Evolutionary conservation across 805 yeast genomes (phyloP).

Genomic region (Nakazawaea siamensis): DNA sequence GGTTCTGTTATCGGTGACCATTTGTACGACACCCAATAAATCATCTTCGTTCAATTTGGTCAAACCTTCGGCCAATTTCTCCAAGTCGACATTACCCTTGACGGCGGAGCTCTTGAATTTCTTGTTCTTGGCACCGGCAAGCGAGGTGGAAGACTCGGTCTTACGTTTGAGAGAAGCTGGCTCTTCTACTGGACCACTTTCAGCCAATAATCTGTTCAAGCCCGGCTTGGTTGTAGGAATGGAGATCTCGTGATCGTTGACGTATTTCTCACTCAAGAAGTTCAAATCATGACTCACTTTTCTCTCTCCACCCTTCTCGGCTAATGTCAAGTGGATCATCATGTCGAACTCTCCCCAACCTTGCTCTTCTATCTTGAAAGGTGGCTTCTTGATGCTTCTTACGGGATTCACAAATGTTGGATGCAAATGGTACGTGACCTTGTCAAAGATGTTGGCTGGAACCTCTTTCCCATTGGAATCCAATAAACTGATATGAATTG

Average conservation of each 20-base stretch:
- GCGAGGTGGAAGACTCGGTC: slow-evolving; percentile 7
- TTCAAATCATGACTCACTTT: slow-evolving; percentile 85
- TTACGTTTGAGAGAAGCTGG: slow-evolving; percentile 10
- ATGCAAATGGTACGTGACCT: slow-evolving; percentile 87
- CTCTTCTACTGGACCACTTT: slow-evolving; percentile 77
- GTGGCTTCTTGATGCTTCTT: slow-evolving; percentile 71
- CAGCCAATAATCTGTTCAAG: slow-evolving; percentile 63
- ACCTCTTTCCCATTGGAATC: slow-evolving; percentile 75
- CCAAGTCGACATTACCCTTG: slow-evolving; percentile 79
- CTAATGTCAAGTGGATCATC: slow-evolving; percentile 64
- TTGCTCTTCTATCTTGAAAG: slow-evolving; percentile 82
- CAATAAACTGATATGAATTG: slow-evolving; percentile 64
- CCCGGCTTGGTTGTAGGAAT: slow-evolving; percentile 72
- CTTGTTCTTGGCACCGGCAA: slow-evolving; percentile 34
- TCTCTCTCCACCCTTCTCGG: slow-evolving; percentile 85
- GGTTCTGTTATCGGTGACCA: slow-evolving; percentile 94
- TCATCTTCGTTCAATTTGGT: slow-evolving; percentile 89
- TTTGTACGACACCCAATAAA: slow-evolving; percentile 87
- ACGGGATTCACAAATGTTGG: slow-evolving; percentile 92
- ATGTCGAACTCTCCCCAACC: slow-evolving; percentile 99
- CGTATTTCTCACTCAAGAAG: slow-evolving; percentile 69
- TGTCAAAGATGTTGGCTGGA: slow-evolving; percentile 84
- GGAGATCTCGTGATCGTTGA: slow-evolving; percentile 66
- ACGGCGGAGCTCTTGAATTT: slow-evolving; percentile 48
- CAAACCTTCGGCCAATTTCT: slow-evolving; percentile 81